Evolutionary conservation across 495 filamentous ascomycete genomes (phyloP), one percentile per base, ranked within the genome.

Genomic region (Astrocystis sublimbata): DNA sequence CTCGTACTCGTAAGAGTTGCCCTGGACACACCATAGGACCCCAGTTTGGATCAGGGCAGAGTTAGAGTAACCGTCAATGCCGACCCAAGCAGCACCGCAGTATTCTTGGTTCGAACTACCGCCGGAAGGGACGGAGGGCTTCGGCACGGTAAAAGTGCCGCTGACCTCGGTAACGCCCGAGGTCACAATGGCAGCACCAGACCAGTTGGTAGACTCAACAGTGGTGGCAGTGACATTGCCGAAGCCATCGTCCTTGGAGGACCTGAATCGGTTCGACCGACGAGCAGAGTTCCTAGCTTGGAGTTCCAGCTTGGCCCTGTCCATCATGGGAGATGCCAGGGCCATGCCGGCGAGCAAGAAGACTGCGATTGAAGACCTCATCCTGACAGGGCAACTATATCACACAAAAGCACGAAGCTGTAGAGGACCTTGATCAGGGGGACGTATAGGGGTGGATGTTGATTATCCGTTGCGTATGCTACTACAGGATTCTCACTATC

Each of bases 271-370:
- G 36, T 56, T 12, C 15, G 13, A 2, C 15, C 52, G 52, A 56
- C 52, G 52, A 24, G 36, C 52, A 56, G 52, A 35, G 8, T 56
- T 56, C 23, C 52, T 56, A 12, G 52, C 52, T n/a, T 56, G 52
- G 23, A 56, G 52, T 24, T 56, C 36, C 2, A 19, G 13, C 52
- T 56, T 56, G 52, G 52, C 52, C 9, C 36, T 28, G 2, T 56
- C 52, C 52, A 56, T 56, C 52, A 56, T 24, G 23, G 52, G 52
- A 56, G 52, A 56, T 17, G 52, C 52, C 36, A 56, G 52, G 6
- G 52, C 52, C 36, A 42, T 1, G 52, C 52, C 36, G 36, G 52
- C 52, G 1, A 56, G 52, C 24, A 56, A 23, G 23, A 24, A 56
- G 13, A 30, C 23, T 24, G 52, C n/a, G 36, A 42, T 42, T 12